phyloP scores from a whole-genome alignment of 768 basidiomycete genomes.

The Tricholoma furcatifolium region DNA sequence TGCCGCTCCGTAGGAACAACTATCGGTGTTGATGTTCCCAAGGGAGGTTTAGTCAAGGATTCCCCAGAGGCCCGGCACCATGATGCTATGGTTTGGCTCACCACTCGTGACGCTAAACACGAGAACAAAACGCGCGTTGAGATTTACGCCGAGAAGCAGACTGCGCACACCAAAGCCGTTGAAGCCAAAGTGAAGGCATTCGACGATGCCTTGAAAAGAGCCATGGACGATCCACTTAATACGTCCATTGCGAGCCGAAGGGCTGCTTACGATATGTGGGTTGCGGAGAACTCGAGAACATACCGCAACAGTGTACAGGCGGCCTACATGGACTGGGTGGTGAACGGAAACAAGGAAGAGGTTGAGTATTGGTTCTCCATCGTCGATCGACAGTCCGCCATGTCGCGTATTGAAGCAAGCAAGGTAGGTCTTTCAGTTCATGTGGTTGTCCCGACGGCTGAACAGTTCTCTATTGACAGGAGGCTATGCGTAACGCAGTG shows the following conservation, averaged over 20 bases:
- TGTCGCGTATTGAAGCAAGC: constrained; percentile 4
- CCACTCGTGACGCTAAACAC: not conserved
- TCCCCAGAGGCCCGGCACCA: not conserved
- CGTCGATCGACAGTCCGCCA: constrained; percentile 5
- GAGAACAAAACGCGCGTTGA: not conserved
- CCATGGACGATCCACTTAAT: not conserved
- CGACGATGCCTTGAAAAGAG: not conserved
- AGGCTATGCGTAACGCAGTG: constrained; percentile 5
- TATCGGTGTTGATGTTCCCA: not conserved
- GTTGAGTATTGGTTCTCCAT: constrained; percentile 11
- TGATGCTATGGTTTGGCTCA: constrained; percentile 4
- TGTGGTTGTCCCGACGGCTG: not conserved
- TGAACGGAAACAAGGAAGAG: constrained; percentile 6
- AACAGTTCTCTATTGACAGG: not conserved
- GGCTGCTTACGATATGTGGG: constrained; percentile 3
- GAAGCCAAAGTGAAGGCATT: constrained; percentile 3
- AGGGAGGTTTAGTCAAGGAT: not conserved
- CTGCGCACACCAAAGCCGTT: not conserved
- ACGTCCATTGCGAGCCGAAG: not conserved
- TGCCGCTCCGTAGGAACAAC: constrained; percentile 1
- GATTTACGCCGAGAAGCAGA: constrained; percentile 5
- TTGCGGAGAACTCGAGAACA: constrained; percentile 6
- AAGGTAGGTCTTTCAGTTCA: not conserved
- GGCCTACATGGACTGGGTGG: constrained; percentile 10
- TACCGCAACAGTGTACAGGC: constrained; percentile 1